Conservation (phyloP, 345 rosid genomes). For the Brassica incana region DNA sequence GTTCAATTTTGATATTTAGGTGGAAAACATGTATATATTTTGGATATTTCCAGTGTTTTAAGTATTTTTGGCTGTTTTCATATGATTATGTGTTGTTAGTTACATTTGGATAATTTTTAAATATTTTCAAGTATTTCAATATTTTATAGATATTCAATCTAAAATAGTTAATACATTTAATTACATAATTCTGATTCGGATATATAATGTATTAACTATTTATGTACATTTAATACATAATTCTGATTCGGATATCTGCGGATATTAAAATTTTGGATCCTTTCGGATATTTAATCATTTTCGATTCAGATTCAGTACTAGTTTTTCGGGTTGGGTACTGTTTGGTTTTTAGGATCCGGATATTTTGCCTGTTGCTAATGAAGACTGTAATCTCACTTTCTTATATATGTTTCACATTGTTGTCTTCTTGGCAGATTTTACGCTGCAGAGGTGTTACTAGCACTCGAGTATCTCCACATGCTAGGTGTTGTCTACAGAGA, state of each 20-base stretch:
- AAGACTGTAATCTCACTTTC: neutral
- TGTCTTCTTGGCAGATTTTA: conserved; percentile 61
- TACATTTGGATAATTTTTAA: neutral
- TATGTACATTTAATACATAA: too few relatives aligned
- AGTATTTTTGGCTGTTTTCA: neutral
- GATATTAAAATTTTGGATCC: too few relatives aligned
- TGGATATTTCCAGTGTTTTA: neutral
- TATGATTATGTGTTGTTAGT: neutral
- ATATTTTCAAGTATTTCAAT: neutral
- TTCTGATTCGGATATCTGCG: too few relatives aligned
- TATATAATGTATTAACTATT: too few relatives aligned
- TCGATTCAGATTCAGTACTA: too few relatives aligned
- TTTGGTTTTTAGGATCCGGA: too few relatives aligned
- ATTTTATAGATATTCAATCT: too few relatives aligned
- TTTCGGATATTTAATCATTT: too few relatives aligned
- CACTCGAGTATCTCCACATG: conserved; percentile 98
- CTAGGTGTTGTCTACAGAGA: conserved; percentile 98
- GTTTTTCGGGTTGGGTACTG: too few relatives aligned
- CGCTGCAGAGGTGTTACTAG: conserved; percentile 93
- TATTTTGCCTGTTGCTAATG: neutral
- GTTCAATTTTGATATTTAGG: neutral
- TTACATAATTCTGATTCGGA: too few relatives aligned
- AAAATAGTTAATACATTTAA: too few relatives aligned
- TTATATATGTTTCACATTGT: neutral
- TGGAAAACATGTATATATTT: neutral